Conservation (phyloP, 208 protist genomes). For the Trypanosoma grayi region DNA sequence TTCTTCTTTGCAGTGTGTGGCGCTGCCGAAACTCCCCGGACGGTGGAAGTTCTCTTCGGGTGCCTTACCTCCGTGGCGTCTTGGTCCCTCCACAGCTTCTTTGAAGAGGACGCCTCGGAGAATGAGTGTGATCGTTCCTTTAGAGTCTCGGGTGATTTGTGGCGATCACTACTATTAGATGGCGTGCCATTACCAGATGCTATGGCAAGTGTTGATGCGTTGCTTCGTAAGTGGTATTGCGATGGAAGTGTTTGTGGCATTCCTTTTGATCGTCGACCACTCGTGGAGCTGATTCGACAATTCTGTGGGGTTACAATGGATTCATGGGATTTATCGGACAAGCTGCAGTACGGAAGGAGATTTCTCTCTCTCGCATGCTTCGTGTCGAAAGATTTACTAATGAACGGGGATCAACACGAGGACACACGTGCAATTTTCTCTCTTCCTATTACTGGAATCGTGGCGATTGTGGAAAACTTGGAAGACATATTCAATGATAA, state of each 20-base stretch:
- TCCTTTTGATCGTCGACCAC: neutral
- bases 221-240: conserved; percentile 22
- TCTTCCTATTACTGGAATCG: conserved; percentile 19
- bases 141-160: conserved; percentile 43
- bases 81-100: conserved; percentile 72
- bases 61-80: conserved; percentile 51
- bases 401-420: neutral
- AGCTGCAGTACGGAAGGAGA: conserved; percentile 16
- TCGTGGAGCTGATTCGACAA: conserved; percentile 22
- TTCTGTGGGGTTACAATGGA: conserved; percentile 23
- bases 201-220: conserved; percentile 1
- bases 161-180: conserved; percentile 47
- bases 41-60: conserved; percentile 32
- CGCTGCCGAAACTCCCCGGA: conserved; percentile 14
- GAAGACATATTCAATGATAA: conserved; percentile 10
- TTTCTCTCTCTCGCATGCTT: conserved; percentile 18
- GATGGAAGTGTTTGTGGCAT: conserved; percentile 19
- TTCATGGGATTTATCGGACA: conserved; percentile 6
- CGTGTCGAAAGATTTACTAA: conserved; percentile 9
- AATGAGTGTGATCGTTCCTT: conserved; percentile 52
- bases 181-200: conserved; percentile 2
- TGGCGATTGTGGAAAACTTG: conserved; percentile 24
- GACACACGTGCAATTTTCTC: conserved; percentile 5
- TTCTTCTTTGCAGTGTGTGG: conserved; percentile 11
- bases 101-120: conserved; percentile 62